These are phyloP conservation scores for Naganishia randhawae DNA, from an alignment of 768 basidiomycete genomes.

Conservation along the genomic window DNA sequence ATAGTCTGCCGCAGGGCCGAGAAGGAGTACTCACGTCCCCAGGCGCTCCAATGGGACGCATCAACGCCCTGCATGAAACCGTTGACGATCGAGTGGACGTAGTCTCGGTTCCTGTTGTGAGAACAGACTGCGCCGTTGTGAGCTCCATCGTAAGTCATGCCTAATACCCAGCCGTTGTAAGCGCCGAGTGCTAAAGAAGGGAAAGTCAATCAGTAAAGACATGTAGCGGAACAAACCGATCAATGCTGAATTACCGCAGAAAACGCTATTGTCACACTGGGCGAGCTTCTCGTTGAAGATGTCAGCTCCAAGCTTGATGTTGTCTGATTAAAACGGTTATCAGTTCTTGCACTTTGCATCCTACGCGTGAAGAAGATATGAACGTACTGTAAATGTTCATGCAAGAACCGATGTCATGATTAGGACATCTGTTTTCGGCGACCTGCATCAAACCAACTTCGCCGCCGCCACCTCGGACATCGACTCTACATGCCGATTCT, in stretches of 20 bases:
- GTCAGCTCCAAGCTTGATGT: constrained; percentile 53
- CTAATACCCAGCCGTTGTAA: constrained; percentile 55
- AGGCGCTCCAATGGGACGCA: background rate
- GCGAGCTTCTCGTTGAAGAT: constrained; percentile 33
- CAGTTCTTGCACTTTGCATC: too few relatives aligned
- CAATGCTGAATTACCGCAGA: constrained; percentile 29
- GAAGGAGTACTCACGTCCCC: constrained; percentile 3
- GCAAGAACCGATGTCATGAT: background rate
- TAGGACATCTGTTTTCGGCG: constrained; percentile 66
- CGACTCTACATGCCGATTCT: constrained; percentile 69
- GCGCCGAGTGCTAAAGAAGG: constrained; percentile 55
- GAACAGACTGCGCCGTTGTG: constrained; percentile 49
- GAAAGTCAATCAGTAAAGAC: background rate
- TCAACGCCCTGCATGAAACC: constrained; percentile 16
- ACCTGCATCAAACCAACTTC: constrained; percentile 90
- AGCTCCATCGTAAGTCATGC: constrained; percentile 49
- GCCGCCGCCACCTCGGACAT: constrained; percentile 66
- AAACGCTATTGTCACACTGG: constrained; percentile 39
- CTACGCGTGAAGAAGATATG: too few relatives aligned
- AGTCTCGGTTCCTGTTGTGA: constrained; percentile 16
- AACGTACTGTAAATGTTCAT: constrained; percentile 7
- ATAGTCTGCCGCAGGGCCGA: background rate
- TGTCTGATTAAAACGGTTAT: constrained; percentile 29
- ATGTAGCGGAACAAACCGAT: background rate
- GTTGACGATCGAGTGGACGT: constrained; percentile 11